Evolutionary conservation across 306 rosid species (phyloP).

Genomic region (Rosa rugosa): DNA sequence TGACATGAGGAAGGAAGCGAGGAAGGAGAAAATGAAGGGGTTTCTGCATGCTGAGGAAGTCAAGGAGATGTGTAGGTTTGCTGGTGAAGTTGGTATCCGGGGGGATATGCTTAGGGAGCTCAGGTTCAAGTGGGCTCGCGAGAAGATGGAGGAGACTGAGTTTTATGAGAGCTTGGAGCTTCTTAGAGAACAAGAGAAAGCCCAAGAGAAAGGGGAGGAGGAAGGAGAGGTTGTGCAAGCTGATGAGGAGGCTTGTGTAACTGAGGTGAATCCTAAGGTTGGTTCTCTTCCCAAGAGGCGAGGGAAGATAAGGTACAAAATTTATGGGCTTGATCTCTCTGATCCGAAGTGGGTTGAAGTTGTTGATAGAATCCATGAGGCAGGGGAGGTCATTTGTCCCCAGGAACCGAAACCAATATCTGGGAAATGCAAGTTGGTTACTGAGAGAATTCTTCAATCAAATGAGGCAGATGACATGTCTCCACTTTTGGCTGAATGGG

Average conservation of each 20-base stretch:
- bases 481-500: conserved; percentile 68
- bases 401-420: conserved; percentile 63
- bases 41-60: conserved; percentile 74
- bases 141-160: conserved; percentile 83
- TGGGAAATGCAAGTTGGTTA: conserved; percentile 68
- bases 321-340: conserved; percentile 87
- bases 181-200: conserved; percentile 39
- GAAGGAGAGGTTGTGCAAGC: conserved; percentile 10
- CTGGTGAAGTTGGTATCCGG: conserved; percentile 79
- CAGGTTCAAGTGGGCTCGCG: conserved; percentile 91
- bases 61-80: conserved; percentile 86
- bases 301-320: conserved; percentile 69
- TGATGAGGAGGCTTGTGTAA: conserved; percentile 21
- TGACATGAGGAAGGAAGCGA: conserved; percentile 70
- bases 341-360: conserved; percentile 78
- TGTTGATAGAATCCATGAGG: conserved; percentile 70
- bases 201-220: conserved; percentile 28
- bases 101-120: conserved; percentile 86
- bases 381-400: conserved; percentile 60
- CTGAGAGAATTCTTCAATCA: conserved; percentile 48
- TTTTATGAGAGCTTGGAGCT: conserved; percentile 64
- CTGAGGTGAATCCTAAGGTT: conserved; percentile 39
- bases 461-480: conserved; percentile 50
- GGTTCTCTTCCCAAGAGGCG: conserved; percentile 78
- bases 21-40: conserved; percentile 79